Percentiles rank a stretch among this genome's conserved stretches.
These are phyloP conservation scores for Sphaerulina populicola DNA, from an alignment of 2,329 filamentous ascomycete species.

Conservation along the genomic window DNA sequence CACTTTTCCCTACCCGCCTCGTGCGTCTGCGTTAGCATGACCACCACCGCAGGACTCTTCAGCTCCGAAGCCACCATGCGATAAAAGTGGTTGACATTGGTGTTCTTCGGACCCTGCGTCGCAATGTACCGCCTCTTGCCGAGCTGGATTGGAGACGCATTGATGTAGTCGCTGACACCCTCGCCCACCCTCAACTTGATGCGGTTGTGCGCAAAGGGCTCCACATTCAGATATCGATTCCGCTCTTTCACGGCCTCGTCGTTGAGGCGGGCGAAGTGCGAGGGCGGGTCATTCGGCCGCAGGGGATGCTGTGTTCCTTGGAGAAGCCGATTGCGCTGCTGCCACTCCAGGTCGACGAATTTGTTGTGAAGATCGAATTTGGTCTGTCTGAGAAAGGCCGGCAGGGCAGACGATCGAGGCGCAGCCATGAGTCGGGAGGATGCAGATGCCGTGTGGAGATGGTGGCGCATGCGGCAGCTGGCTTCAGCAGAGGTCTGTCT, in stretches of 20 bases:
- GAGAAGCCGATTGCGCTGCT: slow-evolving; percentile 48
- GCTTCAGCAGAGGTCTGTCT: neutral
- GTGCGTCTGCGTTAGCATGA: slow-evolving; percentile 88
- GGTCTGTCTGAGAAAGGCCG: slow-evolving; percentile 48
- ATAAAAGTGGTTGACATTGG: slow-evolving; percentile 76
- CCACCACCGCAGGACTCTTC: slow-evolving; percentile 57
- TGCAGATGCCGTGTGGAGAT: neutral
- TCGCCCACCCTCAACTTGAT: slow-evolving; percentile 71
- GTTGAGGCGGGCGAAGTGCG: slow-evolving; percentile 52
- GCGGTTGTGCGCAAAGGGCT: slow-evolving; percentile 80
- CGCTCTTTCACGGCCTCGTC: slow-evolving; percentile 51
- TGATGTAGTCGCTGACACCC: slow-evolving; percentile 49
- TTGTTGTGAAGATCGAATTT: slow-evolving; percentile 51
- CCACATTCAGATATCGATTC: slow-evolving; percentile 84
- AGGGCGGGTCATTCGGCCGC: slow-evolving; percentile 37
- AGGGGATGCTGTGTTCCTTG: slow-evolving; percentile 36
- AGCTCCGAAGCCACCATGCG: slow-evolving; percentile 75
- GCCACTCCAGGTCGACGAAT: slow-evolving; percentile 55
- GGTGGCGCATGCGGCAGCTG: slow-evolving; percentile 14
- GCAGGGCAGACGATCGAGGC: slow-evolving; percentile 6
- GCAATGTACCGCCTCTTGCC: slow-evolving; percentile 65
- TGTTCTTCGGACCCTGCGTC: slow-evolving; percentile 73
- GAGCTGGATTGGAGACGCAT: slow-evolving; percentile 42
- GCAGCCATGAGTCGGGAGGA: slow-evolving; percentile 16
- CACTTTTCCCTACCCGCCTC: slow-evolving; percentile 76